Conservation (phyloP, 1,284 basidiomycete genomes). For the Wallemia ichthyophaga region DNA sequence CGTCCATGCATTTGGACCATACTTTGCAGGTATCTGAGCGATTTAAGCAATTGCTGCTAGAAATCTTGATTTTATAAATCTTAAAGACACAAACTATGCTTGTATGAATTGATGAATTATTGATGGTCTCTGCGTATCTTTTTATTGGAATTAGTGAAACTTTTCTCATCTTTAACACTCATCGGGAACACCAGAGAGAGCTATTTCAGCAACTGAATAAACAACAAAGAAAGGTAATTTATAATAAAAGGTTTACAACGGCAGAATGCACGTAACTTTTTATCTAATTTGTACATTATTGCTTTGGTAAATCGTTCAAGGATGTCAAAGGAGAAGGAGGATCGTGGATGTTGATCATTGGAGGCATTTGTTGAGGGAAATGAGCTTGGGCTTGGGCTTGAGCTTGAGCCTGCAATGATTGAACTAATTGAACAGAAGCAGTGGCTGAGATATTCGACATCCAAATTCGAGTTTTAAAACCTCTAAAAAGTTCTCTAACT, state of each 20-base stretch:
- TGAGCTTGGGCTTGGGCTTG: neutral
- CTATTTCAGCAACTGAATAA: neutral
- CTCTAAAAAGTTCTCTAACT: constrained; percentile 60
- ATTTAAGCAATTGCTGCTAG: no score
- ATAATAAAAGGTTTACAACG: neutral
- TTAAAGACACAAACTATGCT: no score
- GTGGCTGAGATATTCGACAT: neutral
- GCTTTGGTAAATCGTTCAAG: no score
- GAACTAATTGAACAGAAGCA: neutral
- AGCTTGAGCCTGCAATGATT: neutral
- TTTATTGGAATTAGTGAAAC: no score
- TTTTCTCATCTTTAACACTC: no score
- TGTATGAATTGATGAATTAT: no score
- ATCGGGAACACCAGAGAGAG: no score
- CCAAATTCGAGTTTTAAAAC: neutral
- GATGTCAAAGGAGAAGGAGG: neutral
- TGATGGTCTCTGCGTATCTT: no score
- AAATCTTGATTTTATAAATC: no score
- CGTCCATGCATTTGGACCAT: constrained; percentile 11
- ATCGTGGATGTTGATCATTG: neutral
- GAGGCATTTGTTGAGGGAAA: neutral
- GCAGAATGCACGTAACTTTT: neutral
- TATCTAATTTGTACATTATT: neutral
- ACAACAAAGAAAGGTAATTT: neutral
- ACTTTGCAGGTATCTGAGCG: neutral